Base-by-base conservation (phyloP, 305 asterid genomes). In the Vinca major region DNA sequence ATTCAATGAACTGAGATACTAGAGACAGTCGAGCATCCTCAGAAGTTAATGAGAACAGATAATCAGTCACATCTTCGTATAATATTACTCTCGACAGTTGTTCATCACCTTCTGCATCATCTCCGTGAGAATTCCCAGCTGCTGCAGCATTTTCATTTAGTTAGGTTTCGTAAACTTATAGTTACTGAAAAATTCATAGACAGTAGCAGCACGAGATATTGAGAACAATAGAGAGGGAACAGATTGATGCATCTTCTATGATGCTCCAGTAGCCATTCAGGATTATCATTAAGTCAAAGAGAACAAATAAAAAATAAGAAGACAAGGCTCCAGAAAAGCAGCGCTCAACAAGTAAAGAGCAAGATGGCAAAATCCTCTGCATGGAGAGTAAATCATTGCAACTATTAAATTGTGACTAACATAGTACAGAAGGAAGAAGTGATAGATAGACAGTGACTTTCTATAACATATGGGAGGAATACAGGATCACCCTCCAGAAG, bases 21-120 rank as follows among this genome's bases (percentile, higher is more conserved):
- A 91, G 83, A 74, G 99, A 91, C 71, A 83, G 65, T 13, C 85
- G 92, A 58, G 95, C 96, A 78, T 87, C 96, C 84, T 80, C 85
- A 47, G 99, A 86, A 75, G 70, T 80, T 74, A 91, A 65, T n/a
- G 99, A 91, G 88, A 91, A 93, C 74, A 91, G 74, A 74, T 84
- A 88, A 72, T 89, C 99, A 73, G 88, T 73, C 80, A 93, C 90
- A 66, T 93, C 99, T 82, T 93, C 99, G 69, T 74, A 89, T 72
- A 87, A 62, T 80, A 91, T 82, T 68, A 79, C 82, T 79, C 96
- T 81, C 79, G 85, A 80, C 69, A 91, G 91, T 79, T 92, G 94
- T 54, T 87, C 96, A 73, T 90, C 96, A 33, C 78, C 89, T 71
- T 79, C 91, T 19, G 74, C 85, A 69, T 84, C 88, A 69, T 77